Evolutionary conservation across 2,329 filamentous ascomycete species (phyloP), one percentile per base, ranked within the genome.

Genomic region (Neoscytalidium dimidiatum): DNA sequence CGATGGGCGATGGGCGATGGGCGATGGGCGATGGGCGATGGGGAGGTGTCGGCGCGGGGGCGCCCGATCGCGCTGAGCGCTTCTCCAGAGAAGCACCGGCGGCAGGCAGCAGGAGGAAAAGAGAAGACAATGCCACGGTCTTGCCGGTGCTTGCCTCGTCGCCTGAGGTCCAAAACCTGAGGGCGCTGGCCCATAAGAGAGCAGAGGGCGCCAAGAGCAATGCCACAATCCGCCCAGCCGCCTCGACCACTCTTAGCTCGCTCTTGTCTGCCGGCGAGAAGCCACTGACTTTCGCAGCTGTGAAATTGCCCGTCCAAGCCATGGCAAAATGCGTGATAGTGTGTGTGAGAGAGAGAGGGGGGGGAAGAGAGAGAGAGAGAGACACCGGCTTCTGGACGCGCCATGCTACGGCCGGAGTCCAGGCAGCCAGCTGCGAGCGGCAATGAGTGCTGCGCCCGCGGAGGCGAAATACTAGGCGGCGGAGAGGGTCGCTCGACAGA

Each of bases 181-280:
- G 56, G 38, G 23, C 4, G 53, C 8, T 58, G 53, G 38, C n/a
- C 21, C 53, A 58, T 58, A 21, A 31, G 53, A 58, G 3, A 44
- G 53, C 19, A 21, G 8, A 35, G 8, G n/a, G 23, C 38, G 56
- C 56, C 56, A 60, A 60, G 56, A 60, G 56, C 56, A 60, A 46
- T 60, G 56, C 56, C 56, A 60, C 56, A 44, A 26, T 60, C 14
- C 9, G 56, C 56, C 56, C 56, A 60, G 56, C 38, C 56, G 26
- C 19, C 41, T 60, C 56, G 33, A 44, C 53, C 52, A 17, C 35
- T 58, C 53, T 33, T 58, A 44, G 53, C 41, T 44, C 2, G 13
- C 28, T 58, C 38, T 44, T 26, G 28, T 33, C 28, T 31, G 49
- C 17, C 49, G n/a, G n/a, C 17, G 29, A 13, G 31, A 52, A 52